Base-by-base conservation (phyloP, 1,139 yeast species). In the Blastobotrys ciferrii region DNA sequence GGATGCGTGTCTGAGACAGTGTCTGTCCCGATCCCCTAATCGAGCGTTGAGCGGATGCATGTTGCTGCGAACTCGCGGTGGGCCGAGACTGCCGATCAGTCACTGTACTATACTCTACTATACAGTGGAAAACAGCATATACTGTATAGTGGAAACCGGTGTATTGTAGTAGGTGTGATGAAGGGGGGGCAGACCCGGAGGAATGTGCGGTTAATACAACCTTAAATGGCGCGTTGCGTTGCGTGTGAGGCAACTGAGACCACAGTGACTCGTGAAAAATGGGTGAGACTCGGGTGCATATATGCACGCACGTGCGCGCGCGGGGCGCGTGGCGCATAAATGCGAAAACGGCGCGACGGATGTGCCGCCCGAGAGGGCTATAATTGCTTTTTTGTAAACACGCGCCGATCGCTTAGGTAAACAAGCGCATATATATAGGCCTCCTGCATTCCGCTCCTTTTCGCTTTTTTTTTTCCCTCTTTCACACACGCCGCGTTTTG, bases 391-490 rank as follows among this genome's bases (percentile, higher is more conserved):
- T 33, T 33, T 17, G 38, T 33, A 33, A 33, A 33, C 38, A 33
- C 13, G 5, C 32, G 31, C 32, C 12, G 42, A 25, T 40, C 38
- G 43, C 38, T 33, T 33, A 40, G 25, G 43, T 40, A 40, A 40
- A 40, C 43, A 30, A 28, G 15, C 17, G 38, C 17, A 19, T 17
- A 30, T 40, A 40, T 38, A 30, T 35, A 25, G 33, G n/a, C 39
- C 39, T 44, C 41, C 37, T 37, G 12, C 13, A 37, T 46, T 46
- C 39, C 25, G 13, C 33, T 4, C 18, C 13, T n/a, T 9, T 39
- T 11, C 15, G 23, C 35, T 43, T 40, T 33, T 15, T 20, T 35
- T 36, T 17, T 13, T 11, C 28, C 3, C 19, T 23, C 14, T 23
- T 35, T 28, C 19, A 23, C 42, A 23, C 15, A 35, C 45, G 40